Evolutionary conservation across 345 rosid species (phyloP), one percentile per base, ranked within the genome.

Genomic region (Camelina sativa): DNA sequence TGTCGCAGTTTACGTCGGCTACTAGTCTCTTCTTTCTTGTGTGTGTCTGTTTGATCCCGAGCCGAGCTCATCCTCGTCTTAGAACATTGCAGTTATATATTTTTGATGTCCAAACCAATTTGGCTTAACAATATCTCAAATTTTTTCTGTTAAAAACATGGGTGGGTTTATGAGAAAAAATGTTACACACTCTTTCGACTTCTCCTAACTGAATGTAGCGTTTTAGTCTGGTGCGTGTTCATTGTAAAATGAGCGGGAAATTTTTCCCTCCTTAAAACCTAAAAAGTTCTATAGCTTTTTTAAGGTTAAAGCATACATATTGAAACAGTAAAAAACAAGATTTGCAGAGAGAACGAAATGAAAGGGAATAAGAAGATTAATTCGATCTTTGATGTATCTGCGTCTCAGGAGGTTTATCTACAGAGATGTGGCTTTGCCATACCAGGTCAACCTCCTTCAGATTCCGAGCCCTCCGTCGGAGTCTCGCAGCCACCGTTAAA

Each of bases 1-100:
- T 77, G 94, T 86, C 28, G 96, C 98, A 0, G 92, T 93, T 47
- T 91, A 89, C 65, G 87, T 89, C 13, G 94, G 96, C 72, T 91
- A 91, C 85, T 93, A 86, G 63, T 61, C 12, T 48, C 43, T 74
- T 50, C 16, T 2, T 57, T 52, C 65, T 41, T 34, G 38, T 12
- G 25, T 11, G 61, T 12, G 25, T 28, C 30, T 11, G 61, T 56
- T 46, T 19, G 32, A 58, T 50, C 48, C 11, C 23, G 19, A n/a
- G 19, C 3, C 0, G 10, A 23, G n/a, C 7, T 16, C 34, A 53
- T 4, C 13, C 20, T 32, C 61, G 1, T 8, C 1, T 4, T 5
- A 58, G 1, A 71, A n/a, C n/a, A 4, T 46, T 16, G 50, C 15
- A 60, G 59, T 60, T 60, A 67, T 71, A 48, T 10, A 60, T 35